Evolutionary conservation across 2,329 filamentous ascomycete genomes (phyloP), one percentile per base, ranked within the genome.

Genomic region (Emydomyces testavorans): DNA sequence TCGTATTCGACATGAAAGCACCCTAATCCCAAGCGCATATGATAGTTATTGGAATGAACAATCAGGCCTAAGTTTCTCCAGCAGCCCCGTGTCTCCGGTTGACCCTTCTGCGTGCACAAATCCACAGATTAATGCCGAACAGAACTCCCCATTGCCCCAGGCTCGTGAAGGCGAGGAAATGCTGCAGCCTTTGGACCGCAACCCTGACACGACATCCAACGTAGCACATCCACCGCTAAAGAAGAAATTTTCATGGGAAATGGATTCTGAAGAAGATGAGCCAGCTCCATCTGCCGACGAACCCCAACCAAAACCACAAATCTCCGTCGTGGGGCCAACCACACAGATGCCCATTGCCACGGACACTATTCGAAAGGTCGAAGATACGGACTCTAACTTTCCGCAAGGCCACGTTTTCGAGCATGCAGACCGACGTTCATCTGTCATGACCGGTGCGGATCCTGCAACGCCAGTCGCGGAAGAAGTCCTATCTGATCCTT

Each of bases 181-280:
- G 3, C 10, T 32, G 7, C 43, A 31, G 18, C 13, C 16, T 7
- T 15, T 11, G 6, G 43, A 20, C 16, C 3, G 10, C 10, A 23
- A 23, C 24, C 11, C 34, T 28, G 16, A 21, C 6, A 16, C 28
- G 6, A 18, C 15, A 18, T 15, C 26, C 8, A 24, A 16, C 29
- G 10, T 37, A 24, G 5, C 3, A 37, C 38, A 23, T 3, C 47
- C 29, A 37, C 10, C 32, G 8, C 15, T 52, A 11, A 61, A 62
- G 50, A 63, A 65, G 48, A 62, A 65, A 13, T 71, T 71, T 44
- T 71, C 68, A 2, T 71, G 68, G 68, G 68, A 71, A 52, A 49
- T 52, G 21, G 50, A 53, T 20, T 54, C 55, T 2, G 51, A 51
- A 8, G 53, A 52, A 15, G 54, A 35, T 26, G 45, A 48, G 3